These are phyloP conservation scores for Vicia sativa DNA, from an alignment of 306 rosid genomes.

Conservation along the genomic window DNA sequence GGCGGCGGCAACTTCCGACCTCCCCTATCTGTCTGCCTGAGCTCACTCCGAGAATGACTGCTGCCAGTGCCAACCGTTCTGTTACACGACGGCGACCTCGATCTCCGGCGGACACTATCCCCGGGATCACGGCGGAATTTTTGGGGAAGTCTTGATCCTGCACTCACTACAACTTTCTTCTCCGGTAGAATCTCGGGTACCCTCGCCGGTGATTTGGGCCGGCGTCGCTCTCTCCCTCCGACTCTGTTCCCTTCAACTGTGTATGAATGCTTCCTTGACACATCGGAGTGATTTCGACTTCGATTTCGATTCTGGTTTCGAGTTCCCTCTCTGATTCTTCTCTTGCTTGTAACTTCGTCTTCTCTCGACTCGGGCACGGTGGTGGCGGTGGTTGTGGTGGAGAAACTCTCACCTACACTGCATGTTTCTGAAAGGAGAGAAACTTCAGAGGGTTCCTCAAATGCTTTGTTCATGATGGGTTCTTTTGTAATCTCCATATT, in stretches of 20 bases:
- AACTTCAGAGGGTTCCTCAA: constrained; percentile 41
- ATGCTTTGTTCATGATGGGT: constrained; percentile 27
- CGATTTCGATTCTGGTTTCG: constrained; percentile 37
- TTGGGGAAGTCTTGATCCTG: constrained; percentile 38
- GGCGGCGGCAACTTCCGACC: constrained; percentile 34
- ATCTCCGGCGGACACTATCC: constrained; percentile 44
- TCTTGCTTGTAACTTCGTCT: constrained; percentile 76
- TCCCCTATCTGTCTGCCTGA: constrained; percentile 40
- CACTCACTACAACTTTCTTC: constrained; percentile 42
- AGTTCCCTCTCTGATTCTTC: constrained; percentile 49
- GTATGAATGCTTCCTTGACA: constrained; percentile 55
- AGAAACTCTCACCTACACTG: constrained; percentile 65
- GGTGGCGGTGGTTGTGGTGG: constrained; percentile 51
- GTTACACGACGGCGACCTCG: constrained; percentile 77
- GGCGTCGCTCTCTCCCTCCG: constrained; percentile 48
- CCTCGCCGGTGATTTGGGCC: constrained; percentile 44
- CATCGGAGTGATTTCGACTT: constrained; percentile 26
- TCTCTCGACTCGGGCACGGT: constrained; percentile 57
- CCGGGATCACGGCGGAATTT: constrained; percentile 49
- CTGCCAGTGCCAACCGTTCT: constrained; percentile 26
- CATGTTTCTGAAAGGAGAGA: constrained; percentile 60
- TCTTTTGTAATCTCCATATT: not conserved
- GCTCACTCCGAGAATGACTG: constrained; percentile 39
- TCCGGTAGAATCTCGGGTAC: constrained; percentile 44
- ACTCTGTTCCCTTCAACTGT: constrained; percentile 47